Base-by-base conservation (phyloP, 495 filamentous ascomycete genomes). In the Aspergillus ostianus region DNA sequence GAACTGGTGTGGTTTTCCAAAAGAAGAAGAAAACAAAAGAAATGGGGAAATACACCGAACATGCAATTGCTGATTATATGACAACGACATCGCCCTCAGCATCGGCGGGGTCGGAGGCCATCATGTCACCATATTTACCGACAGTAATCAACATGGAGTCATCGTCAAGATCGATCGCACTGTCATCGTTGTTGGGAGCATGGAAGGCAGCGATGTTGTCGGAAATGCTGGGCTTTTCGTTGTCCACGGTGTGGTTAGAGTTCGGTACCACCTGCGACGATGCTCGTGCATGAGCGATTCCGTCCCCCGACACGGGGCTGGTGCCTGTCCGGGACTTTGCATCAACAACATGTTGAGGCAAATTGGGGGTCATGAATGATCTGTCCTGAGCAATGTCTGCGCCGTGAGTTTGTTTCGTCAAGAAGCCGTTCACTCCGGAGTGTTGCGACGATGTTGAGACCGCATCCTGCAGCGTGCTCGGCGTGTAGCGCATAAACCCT, bases 401-500 rank as follows among this genome's bases (percentile, higher is more conserved):
- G 30, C 56, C 53, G 12, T 62, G 53, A 15, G 65, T 51, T n/a
- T 64, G 63, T 44, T 64, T 74, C 41, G 67, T 45, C 12, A 70
- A 62, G 50, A 72, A 67, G 47, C 59, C 62, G 8, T 63, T 68
- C 29, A 69, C 46, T 0, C 56, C 61, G 10, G 13, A 41, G 9
- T 66, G 48, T 26, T 66, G 70, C 44, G 75, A 68, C 0, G 70
- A 60, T 19, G 70, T 68, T 47, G 73, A 70, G 50, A 67, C 71
- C 48, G 77, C 70, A 57, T 61, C 78, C 59, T 82, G 77, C 44
- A 77, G 56, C n/a, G 72, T 73, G 49, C 71, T 72, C 4, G 81
- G 76, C 12, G 67, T 77, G 62, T 86, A 83, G 50, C 85, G 84
- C 80, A 97, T 85, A 69, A 97, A 97, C 0, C 94, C 94, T 19